Evolutionary conservation across 768 basidiomycete species (phyloP), one percentile per base, ranked within the genome.

Genomic region (Boletus vinaceobasis): DNA sequence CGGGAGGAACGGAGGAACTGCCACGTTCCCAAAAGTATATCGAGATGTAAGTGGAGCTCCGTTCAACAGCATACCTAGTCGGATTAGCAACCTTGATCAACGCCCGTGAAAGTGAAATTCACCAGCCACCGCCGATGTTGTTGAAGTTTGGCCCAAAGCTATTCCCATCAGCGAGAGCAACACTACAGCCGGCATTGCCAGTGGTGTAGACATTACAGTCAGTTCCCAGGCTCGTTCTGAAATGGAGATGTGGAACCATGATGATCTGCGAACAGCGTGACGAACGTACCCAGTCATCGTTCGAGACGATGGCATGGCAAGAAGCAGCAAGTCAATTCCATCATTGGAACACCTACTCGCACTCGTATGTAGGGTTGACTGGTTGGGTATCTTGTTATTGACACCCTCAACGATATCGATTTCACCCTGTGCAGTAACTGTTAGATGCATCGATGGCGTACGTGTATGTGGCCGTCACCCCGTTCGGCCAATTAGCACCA

Each of bases 21-120:
- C 67, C 63, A 27, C 77, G 63, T 31, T 71, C 72, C 75, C 77
- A 77, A 56, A 74, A 76, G 63, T 69, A 78, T 32, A 75, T 57
- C 31, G 70, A 67, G 27, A 78, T 69, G 43, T 67, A 66, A 19
- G 48, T 59, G 8, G 60, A 42, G 14, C 58, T 65, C 26, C 71
- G 61, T 48, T 73, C 68, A 26, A 73, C 32, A 1, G 70, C 77
- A 55, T 75, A 78, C 71, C 73, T 66, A 35, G 13, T 51, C 4
- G 21, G 9, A 36, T 50, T 13, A 55, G 45, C 42, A 42, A 33
- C 9, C 17, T 37, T 23, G 31, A 43, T 8, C 3, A 15, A 17
- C 19, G 3, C 7, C 15, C 1, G 5, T 11, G 33, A 60, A 47
- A 31, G 29, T 9, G 21, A 32, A 10, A 53, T 5, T 47, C 21